Base-by-base conservation (phyloP, 768 basidiomycete species). In the Ephemerocybe angulata region DNA sequence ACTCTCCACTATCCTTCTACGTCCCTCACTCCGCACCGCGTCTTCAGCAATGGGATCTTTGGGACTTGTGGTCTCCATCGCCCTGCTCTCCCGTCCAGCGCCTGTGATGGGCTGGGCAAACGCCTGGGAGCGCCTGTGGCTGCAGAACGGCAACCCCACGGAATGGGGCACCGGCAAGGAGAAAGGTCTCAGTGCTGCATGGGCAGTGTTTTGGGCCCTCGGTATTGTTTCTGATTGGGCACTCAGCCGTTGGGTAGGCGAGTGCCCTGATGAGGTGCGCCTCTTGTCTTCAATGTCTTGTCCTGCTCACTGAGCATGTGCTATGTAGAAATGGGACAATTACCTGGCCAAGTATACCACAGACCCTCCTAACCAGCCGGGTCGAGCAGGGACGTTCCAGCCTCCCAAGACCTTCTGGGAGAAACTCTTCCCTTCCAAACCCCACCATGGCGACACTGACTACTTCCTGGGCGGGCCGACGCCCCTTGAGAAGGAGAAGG, bases 191-290 rank as follows among this genome's bases (percentile, higher is more conserved):
- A 83, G 76, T 58, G 82, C 82, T 3, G 78, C 75, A 8, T 85
- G 75, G 62, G 80, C 77, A 54, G 63, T 86, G 27, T 75, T 87
- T 47, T 64, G 83, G 15, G 60, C 66, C 12, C 35, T 69, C 11
- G 87, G 87, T 1, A 69, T 75, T 10, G 67, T 62, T 0, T 67
- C 63, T 19, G 86, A 89, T 62, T 87, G 79, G 80, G 71, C 76
- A n/a, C 67, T 87, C 40, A 69, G 70, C 28, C 65, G 67, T 49
- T 77, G 75, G 69, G 72, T 85, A 27, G 87, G 86, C 21, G 85
- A 86, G 60, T 83, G 82, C 67, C 86, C 86, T 13, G 86, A 87
- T 60, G 78, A 87, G 78, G 84, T 83, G 55, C 25, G 73, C 66
- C 5, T 38, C 19, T 6, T 51, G 21, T 41, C 13, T 25, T 53